phyloP scores from a whole-genome alignment of 2,329 filamentous ascomycete species.

The Venturia carpophila region DNA sequence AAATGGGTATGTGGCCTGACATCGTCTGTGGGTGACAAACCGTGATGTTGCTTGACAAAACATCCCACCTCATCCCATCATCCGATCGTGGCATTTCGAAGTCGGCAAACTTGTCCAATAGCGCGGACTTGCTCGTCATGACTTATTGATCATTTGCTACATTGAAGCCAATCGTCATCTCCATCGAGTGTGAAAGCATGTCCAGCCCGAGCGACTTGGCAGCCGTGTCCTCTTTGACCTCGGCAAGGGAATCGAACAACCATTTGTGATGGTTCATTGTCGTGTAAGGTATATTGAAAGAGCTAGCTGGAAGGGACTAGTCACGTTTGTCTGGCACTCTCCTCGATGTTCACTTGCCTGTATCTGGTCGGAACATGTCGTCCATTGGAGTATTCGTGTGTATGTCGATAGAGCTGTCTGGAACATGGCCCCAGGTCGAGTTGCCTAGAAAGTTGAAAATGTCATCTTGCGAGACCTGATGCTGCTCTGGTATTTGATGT shows the following conservation, averaged over 20 bases:
- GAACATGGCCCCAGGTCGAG: slow-evolving; percentile 26
- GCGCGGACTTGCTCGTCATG: background rate
- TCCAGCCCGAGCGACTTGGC: slow-evolving; percentile 2
- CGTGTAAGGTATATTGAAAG: slow-evolving; percentile 59
- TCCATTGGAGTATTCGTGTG: slow-evolving; percentile 37
- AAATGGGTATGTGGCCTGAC: background rate
- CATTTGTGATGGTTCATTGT: slow-evolving; percentile 56
- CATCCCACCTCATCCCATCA: background rate
- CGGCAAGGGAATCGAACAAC: slow-evolving; percentile 47
- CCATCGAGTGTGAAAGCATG: slow-evolving; percentile 12
- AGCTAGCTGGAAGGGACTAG: slow-evolving; percentile 39
- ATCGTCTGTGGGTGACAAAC: background rate
- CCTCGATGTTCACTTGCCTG: slow-evolving; percentile 29
- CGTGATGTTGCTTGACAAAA: background rate
- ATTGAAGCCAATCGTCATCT: slow-evolving; percentile 6
- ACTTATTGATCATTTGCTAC: background rate
- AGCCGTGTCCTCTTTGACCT: slow-evolving; percentile 24
- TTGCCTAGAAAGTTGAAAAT: slow-evolving; percentile 25
- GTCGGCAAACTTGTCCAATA: background rate
- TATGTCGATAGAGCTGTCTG: slow-evolving; percentile 22
- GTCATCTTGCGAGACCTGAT: slow-evolving; percentile 20
- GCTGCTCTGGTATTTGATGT: background rate
- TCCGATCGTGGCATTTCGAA: slow-evolving; percentile 2
- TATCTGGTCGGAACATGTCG: slow-evolving; percentile 53
- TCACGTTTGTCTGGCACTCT: slow-evolving; percentile 12